A percentile compares a stretch with the other conserved stretches of the same genome.
Conservation (phyloP, 306 rosid species). For the Glycine latifolia region DNA sequence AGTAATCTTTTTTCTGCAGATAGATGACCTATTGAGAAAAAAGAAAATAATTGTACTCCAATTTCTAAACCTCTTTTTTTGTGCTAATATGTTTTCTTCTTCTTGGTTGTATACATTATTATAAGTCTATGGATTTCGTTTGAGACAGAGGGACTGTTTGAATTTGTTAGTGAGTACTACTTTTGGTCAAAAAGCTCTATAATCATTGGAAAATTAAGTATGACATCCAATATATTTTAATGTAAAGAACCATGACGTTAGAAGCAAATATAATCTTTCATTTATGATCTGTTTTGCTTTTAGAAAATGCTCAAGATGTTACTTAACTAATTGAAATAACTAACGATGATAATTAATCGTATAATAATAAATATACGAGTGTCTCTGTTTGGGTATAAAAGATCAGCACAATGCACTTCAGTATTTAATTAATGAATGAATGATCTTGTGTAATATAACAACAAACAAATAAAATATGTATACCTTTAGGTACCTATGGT, state of each 20-base stretch:
- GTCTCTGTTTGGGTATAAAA: too few relatives aligned
- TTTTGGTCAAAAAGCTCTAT: neutral
- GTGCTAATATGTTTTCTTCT: neutral
- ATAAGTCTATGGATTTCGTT: neutral
- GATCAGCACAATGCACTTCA: neutral
- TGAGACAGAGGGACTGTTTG: neutral
- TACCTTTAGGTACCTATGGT: too few relatives aligned
- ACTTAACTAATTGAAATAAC: too few relatives aligned
- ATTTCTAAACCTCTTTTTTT: neutral
- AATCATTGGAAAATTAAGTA: neutral
- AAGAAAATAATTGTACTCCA: neutral
- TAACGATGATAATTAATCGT: too few relatives aligned
- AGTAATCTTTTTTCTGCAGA: neutral
- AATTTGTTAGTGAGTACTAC: neutral
- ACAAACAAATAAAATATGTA: too few relatives aligned
- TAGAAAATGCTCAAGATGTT: too few relatives aligned
- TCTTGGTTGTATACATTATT: neutral
- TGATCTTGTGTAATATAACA: neutral
- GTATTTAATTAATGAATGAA: neutral
- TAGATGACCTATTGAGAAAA: neutral
- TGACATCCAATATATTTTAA: too few relatives aligned
- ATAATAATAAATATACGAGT: too few relatives aligned
- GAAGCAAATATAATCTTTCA: neutral
- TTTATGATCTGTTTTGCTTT: neutral
- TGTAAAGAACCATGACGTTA: too few relatives aligned